These are phyloP conservation scores for Epichloe gansuensis DNA, from an alignment of 2,329 filamentous ascomycete species.

Conservation along the genomic window DNA sequence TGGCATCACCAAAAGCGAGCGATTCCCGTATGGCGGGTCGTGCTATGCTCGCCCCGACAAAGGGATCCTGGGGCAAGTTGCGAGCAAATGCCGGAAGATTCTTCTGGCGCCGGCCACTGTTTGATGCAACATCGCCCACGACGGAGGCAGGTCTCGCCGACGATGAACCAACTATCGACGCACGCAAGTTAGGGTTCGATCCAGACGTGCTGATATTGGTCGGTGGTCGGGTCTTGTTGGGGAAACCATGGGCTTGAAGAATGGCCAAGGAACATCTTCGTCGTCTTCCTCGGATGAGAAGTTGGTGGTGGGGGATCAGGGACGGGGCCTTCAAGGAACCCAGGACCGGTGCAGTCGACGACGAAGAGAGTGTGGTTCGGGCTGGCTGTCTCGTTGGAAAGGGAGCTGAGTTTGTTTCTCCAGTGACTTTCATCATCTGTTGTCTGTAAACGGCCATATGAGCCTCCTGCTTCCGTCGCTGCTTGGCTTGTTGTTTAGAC, in stretches of 20 bases:
- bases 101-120: conserved; percentile 18
- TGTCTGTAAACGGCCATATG: conserved; percentile 83
- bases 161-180: conserved; percentile 33
- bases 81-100: conserved; percentile 72
- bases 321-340: conserved; percentile 24
- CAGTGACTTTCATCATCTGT: conserved; percentile 94
- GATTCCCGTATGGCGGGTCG: conserved; percentile 63
- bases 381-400: conserved; percentile 20
- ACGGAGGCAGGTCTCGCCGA: conserved; percentile 43
- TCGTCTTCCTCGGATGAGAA: conserved; percentile 73
- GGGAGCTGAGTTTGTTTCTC: conserved; percentile 40
- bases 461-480: conserved; percentile 78
- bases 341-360: conserved; percentile 52
- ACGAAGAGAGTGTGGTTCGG: conserved; percentile 44
- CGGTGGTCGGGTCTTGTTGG: conserved; percentile 63
- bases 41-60: conserved; percentile 66
- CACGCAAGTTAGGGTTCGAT: conserved; percentile 61
- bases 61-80: conserved; percentile 73
- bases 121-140: conserved; percentile 29
- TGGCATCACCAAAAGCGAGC: conserved; percentile 51
- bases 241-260: conserved; percentile 79
- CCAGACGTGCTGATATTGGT: conserved; percentile 50
- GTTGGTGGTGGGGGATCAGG: conserved; percentile 31
- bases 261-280: conserved; percentile 78
- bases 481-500: conserved; percentile 58